Conservation (phyloP, 495 filamentous ascomycete species). For the Diplogelasinospora grovesii region DNA sequence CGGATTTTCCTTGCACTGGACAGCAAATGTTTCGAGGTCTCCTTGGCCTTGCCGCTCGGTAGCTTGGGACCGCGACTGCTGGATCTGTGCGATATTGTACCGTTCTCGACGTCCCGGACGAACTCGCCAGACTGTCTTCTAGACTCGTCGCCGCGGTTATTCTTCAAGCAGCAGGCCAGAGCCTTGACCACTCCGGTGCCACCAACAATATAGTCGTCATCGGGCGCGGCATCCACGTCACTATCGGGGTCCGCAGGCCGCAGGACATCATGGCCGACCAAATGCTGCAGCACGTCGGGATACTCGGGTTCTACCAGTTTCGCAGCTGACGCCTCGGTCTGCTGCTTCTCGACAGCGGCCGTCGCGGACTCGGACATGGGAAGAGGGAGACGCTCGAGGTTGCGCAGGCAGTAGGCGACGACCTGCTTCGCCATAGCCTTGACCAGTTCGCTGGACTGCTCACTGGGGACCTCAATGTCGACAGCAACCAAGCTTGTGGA, state of each 20-base stretch:
- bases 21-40: conserved; percentile 86
- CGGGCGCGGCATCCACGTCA: conserved; percentile 67
- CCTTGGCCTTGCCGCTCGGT: conserved; percentile 63
- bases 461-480: conserved; percentile 80
- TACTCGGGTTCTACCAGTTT: conserved; percentile 31
- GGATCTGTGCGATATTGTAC: conserved; percentile 1
- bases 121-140: conserved; percentile 42
- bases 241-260: conserved; percentile 47
- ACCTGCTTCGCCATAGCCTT: conserved; percentile 90
- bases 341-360: conserved; percentile 22
- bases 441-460: conserved; percentile 76
- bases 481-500: conserved; percentile 78
- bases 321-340: background rate
- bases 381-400: conserved; percentile 54
- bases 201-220: conserved; percentile 92
- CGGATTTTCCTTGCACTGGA: conserved; percentile 82
- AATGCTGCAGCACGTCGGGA: conserved; percentile 49
- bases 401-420: conserved; percentile 85
- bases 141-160: conserved; percentile 59
- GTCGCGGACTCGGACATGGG: conserved; percentile 12
- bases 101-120: conserved; percentile 32
- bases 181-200: conserved; percentile 94
- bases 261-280: conserved; percentile 59
- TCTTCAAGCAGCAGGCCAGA: conserved; percentile 77
- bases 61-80: background rate